phyloP scores from a whole-genome alignment of 2,329 filamentous ascomycete genomes.

The Lasiodiplodia hormozganensis region DNA sequence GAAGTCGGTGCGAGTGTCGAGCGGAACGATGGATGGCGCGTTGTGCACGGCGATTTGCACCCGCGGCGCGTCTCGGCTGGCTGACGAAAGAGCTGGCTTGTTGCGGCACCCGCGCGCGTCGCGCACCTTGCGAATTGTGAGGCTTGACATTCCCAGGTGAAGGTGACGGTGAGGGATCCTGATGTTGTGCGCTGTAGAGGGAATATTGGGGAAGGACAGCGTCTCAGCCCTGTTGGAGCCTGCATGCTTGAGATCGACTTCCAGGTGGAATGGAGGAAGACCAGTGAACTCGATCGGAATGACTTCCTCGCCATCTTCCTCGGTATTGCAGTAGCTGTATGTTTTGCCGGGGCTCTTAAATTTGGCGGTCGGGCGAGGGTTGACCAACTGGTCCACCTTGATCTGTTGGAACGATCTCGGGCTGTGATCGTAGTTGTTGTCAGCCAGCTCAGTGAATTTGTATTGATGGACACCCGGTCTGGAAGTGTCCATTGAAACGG shows the following conservation, averaged over 20 bases:
- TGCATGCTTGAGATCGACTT: conserved; percentile 93
- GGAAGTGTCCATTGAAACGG: conserved; percentile 84
- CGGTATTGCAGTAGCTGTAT: conserved; percentile 93
- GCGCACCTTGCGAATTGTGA: conserved; percentile 87
- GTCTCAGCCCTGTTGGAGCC: conserved; percentile 80
- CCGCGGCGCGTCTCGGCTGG: conserved; percentile 66
- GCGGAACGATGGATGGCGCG: conserved; percentile 85
- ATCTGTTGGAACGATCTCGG: conserved; percentile 70
- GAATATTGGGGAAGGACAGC: conserved; percentile 81
- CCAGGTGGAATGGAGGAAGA: conserved; percentile 84
- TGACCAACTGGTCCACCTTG: conserved; percentile 80
- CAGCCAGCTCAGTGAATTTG: conserved; percentile 80
- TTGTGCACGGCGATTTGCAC: conserved; percentile 94
- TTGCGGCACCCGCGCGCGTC: conserved; percentile 87
- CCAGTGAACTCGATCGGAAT: conserved; percentile 89
- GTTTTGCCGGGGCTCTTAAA: conserved; percentile 89
- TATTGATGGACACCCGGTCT: conserved; percentile 87
- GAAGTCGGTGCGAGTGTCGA: conserved; percentile 85
- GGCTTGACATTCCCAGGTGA: conserved; percentile 85
- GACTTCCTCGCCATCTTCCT: conserved; percentile 79
- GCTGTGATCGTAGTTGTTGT: conserved; percentile 83
- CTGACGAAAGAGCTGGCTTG: conserved; percentile 63
- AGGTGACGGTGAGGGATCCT: conserved; percentile 84
- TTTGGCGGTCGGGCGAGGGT: conserved; percentile 79
- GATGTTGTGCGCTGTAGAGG: conserved; percentile 75